Evolutionary conservation across 768 basidiomycete genomes (phyloP).

Genomic region (Russula ochroleuca): DNA sequence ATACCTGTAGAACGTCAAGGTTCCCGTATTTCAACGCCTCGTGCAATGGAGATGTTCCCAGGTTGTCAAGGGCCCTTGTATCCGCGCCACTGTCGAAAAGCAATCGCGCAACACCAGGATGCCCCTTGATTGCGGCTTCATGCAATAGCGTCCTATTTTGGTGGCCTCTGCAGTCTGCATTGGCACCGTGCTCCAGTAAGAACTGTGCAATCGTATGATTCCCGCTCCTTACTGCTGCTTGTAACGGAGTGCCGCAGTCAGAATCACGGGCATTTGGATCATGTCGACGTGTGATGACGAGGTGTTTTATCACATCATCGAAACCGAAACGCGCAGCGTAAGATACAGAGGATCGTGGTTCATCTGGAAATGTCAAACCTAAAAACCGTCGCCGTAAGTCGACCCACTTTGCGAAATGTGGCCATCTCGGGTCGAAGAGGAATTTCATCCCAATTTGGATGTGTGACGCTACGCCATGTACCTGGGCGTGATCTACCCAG

Average conservation of each 20-base stretch:
- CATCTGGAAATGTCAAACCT: no score
- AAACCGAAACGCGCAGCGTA: neutral
- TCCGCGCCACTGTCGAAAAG: neutral
- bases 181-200: neutral
- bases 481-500: constrained; percentile 5
- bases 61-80: neutral
- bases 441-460: neutral
- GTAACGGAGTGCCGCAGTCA: neutral
- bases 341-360: neutral
- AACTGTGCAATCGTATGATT: neutral
- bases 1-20: neutral
- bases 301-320: neutral
- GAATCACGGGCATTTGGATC: neutral
- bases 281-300: neutral
- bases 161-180: neutral
- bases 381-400: neutral
- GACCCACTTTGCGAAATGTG: neutral
- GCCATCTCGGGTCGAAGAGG: neutral
- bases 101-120: neutral
- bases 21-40: neutral
- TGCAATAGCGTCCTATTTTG: neutral
- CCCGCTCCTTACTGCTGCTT: neutral
- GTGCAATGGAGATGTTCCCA: neutral
- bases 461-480: neutral
- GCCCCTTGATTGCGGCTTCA: neutral